Evolutionary conservation across 78 protist species (phyloP).

Genomic region (Planoprotostelium fungivorum): DNA sequence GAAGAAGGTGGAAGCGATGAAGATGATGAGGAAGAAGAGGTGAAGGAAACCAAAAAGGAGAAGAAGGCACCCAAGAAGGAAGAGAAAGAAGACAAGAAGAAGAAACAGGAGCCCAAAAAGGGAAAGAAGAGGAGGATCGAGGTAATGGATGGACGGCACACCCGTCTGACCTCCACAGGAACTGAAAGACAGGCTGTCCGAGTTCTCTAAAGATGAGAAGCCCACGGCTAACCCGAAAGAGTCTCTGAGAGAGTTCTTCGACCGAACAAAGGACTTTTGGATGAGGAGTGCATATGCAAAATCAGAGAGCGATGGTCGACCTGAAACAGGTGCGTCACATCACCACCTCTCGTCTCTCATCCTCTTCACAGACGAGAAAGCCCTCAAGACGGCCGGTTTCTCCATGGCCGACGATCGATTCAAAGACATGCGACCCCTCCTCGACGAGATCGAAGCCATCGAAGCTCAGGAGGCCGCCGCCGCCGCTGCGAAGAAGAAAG

Average conservation of each 20-base stretch:
- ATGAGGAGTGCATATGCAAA: neutral
- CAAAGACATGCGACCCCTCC: neutral
- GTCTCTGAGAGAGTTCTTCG: neutral
- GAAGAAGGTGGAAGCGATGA: neutral
- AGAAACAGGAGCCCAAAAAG: neutral
- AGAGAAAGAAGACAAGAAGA: neutral
- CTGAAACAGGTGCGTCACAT: neutral
- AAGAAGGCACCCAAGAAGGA: neutral
- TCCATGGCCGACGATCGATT: neutral
- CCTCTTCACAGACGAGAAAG: neutral
- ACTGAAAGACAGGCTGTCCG: neutral
- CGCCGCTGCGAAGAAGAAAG: neutral
- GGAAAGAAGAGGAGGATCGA: neutral
- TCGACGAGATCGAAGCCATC: neutral
- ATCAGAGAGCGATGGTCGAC: neutral
- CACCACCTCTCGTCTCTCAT: neutral
- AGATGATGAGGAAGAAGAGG: neutral
- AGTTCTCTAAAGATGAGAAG: neutral
- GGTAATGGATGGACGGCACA: neutral
- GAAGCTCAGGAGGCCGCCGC: neutral
- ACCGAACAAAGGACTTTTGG: neutral
- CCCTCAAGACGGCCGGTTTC: neutral
- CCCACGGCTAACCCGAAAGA: neutral
- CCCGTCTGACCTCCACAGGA: neutral
- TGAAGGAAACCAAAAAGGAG: neutral